Conservation (phyloP, 345 rosid species). For the Citrus mangshanensis region DNA sequence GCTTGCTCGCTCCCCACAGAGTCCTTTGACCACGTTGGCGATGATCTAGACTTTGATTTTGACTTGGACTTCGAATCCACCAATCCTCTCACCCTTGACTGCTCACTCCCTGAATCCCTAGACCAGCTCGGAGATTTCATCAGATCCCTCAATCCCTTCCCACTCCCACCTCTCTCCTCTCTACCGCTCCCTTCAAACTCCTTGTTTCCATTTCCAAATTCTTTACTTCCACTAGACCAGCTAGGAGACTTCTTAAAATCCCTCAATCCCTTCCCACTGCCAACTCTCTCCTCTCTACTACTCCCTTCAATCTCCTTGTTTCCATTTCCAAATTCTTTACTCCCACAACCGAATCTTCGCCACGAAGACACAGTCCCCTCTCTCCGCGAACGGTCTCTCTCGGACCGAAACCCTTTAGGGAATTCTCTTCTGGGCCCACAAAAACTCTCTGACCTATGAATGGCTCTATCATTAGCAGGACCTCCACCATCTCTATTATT, state of each 20-base stretch:
- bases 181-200: constrained; percentile 20
- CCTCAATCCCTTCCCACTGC: constrained; percentile 42
- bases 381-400: constrained; percentile 70
- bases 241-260: constrained; percentile 51
- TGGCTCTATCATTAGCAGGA: constrained; percentile 27
- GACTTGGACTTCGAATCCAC: constrained; percentile 21
- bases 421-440: constrained; percentile 70
- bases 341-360: constrained; percentile 64
- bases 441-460: constrained; percentile 75
- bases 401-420: constrained; percentile 81
- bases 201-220: constrained; percentile 26
- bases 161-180: constrained; percentile 32
- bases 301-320: constrained; percentile 27
- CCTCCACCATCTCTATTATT: constrained; percentile 35
- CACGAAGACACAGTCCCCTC: constrained; percentile 76
- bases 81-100: constrained; percentile 29
- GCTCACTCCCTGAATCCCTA: constrained; percentile 86
- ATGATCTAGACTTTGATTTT: constrained; percentile 29
- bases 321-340: constrained; percentile 27
- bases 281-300: constrained; percentile 28
- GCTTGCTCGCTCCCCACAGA: constrained; percentile 69
- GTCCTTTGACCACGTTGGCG: constrained; percentile 86
- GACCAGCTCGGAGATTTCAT: constrained; percentile 73
- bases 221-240: constrained; percentile 55
- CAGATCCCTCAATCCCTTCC: constrained; percentile 41